A percentile compares a stretch with the other conserved stretches of the same genome.
phyloP scores from a whole-genome alignment of 331 rosid species.

The Stylosanthes scabra region DNA sequence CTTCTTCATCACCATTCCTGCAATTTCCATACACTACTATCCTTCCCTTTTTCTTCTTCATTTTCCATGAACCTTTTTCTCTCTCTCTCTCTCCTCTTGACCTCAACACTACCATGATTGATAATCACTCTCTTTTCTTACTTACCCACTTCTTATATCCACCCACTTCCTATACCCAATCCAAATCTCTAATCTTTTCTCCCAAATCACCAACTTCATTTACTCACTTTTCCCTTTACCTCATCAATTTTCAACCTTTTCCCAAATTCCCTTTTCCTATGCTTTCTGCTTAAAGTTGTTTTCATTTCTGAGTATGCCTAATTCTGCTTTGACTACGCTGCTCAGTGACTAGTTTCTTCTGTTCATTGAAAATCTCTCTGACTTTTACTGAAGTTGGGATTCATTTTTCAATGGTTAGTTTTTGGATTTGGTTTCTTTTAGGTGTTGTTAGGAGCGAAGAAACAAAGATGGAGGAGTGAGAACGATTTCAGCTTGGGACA shows the following conservation, averaged over 20 bases:
- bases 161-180: constrained; percentile 38
- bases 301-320: constrained; percentile 24
- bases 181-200: constrained; percentile 35
- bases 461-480: constrained; percentile 81
- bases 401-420: neutral
- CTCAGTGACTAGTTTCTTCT: constrained; percentile 24
- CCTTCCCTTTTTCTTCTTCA: neutral
- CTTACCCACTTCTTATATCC: constrained; percentile 26
- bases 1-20: neutral
- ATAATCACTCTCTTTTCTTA: neutral
- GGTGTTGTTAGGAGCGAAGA: constrained; percentile 6
- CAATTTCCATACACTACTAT: neutral
- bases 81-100: neutral
- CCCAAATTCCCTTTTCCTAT: neutral
- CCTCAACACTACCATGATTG: neutral
- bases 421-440: constrained; percentile 9
- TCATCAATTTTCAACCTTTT: constrained; percentile 17
- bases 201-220: constrained; percentile 33
- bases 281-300: constrained; percentile 32
- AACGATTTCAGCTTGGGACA: constrained; percentile 83
- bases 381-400: constrained; percentile 15
- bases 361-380: constrained; percentile 20
- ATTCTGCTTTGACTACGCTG: neutral
- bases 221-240: constrained; percentile 25
- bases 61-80: constrained; percentile 1